A percentile compares a stretch with the other conserved stretches of the same genome.
phyloP scores from a whole-genome alignment of 139 green algal species.

The Gonium pectorale region DNA sequence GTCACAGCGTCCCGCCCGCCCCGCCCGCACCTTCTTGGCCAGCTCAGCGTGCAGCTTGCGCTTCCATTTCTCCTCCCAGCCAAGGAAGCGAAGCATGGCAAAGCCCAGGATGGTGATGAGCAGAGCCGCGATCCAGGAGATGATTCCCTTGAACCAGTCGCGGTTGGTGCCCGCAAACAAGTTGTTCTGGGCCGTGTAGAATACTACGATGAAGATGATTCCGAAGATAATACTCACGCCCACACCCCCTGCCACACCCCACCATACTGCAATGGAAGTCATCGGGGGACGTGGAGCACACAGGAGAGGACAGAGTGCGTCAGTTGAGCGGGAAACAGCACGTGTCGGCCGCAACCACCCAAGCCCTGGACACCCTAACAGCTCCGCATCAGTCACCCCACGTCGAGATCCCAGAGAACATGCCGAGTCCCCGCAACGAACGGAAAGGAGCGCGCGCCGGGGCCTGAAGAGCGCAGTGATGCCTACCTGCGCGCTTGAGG shows the following conservation, averaged over 20 bases:
- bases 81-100: conserved; percentile 68
- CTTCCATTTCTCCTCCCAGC: conserved; percentile 66
- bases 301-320: too few relatives aligned
- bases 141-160: conserved; percentile 57
- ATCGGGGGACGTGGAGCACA: background rate
- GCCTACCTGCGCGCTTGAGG: conserved; percentile 56
- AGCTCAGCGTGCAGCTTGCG: conserved; percentile 51
- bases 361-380: too few relatives aligned
- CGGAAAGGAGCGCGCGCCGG: too few relatives aligned
- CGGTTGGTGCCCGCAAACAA: conserved; percentile 58
- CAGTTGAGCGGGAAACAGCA: too few relatives aligned
- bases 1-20: too few relatives aligned
- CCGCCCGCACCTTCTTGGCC: conserved; percentile 32
- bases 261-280: conserved; percentile 60
- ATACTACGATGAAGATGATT: conserved; percentile 60
- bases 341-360: too few relatives aligned
- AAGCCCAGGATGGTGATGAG: conserved; percentile 67
- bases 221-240: conserved; percentile 56
- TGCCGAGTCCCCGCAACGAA: too few relatives aligned
- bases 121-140: conserved; percentile 52
- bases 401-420: too few relatives aligned
- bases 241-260: conserved; percentile 55
- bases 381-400: too few relatives aligned
- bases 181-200: conserved; percentile 54
- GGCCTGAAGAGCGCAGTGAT: background rate